Evolutionary conservation across 805 yeast genomes (phyloP).

Genomic region (Candida adriatica): DNA sequence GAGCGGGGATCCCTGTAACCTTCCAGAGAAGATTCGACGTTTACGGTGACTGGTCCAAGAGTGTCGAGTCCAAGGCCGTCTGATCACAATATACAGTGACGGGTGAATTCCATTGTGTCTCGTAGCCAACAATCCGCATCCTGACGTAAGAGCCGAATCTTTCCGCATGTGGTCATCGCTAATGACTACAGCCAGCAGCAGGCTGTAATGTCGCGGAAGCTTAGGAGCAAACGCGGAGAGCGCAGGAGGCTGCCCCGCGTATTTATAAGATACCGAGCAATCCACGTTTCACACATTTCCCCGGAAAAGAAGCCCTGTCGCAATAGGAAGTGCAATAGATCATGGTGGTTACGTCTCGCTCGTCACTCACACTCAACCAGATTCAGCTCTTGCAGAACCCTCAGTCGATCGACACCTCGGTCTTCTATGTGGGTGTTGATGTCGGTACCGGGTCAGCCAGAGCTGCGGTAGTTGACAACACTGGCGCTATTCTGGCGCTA

Average conservation of each 20-base stretch:
- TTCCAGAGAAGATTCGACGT: constrained; percentile 70
- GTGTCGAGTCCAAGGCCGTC: constrained; percentile 13
- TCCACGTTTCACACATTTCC: too few species aligned
- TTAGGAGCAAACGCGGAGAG: too few species aligned
- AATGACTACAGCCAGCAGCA: too few species aligned
- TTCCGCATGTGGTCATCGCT: too few species aligned
- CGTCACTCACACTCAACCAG: constrained; percentile 23
- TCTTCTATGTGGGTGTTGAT: constrained; percentile 72
- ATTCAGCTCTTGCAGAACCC: constrained; percentile 22
- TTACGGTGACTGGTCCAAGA: constrained; percentile 21
- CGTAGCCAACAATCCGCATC: too few species aligned
- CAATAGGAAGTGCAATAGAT: not conserved
- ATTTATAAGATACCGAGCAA: too few species aligned
- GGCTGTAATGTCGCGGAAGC: too few species aligned
- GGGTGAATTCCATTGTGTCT: too few species aligned
- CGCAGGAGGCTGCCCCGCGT: too few species aligned
- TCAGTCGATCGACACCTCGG: constrained; percentile 23
- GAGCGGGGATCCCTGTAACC: constrained; percentile 63
- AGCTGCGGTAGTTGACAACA: constrained; percentile 82
- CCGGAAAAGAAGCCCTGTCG: too few species aligned
- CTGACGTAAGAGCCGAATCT: too few species aligned
- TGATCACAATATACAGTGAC: too few species aligned
- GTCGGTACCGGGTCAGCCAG: constrained; percentile 98
- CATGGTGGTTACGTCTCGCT: constrained; percentile 18
- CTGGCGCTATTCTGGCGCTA: constrained; percentile 74